phyloP scores from a whole-genome alignment of 2,329 filamentous ascomycete genomes.

The Chaetomiaceae sp. region DNA sequence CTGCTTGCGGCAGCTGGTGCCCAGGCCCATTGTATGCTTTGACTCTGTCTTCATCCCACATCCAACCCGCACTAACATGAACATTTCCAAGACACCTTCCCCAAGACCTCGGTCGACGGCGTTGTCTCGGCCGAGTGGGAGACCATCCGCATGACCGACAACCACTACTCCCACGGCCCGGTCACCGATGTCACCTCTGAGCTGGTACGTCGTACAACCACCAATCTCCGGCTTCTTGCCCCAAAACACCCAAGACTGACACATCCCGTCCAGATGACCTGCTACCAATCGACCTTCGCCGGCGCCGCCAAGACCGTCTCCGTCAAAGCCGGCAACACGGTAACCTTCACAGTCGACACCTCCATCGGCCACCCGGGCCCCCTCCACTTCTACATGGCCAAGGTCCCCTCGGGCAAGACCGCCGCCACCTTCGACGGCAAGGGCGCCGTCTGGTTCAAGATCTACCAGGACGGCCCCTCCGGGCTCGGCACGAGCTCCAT shows the following conservation, averaged over 20 bases:
- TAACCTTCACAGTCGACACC: constrained; percentile 39
- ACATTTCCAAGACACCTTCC: constrained; percentile 28
- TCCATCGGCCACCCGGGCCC: constrained; percentile 39
- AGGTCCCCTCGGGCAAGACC: constrained; percentile 35
- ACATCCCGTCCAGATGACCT: constrained; percentile 38
- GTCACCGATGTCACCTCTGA: constrained; percentile 36
- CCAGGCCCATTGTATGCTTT: constrained; percentile 26
- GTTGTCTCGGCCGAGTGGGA: constrained; percentile 30
- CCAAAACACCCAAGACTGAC: too few relatives aligned
- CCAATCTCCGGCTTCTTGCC: too few relatives aligned
- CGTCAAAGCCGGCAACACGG: constrained; percentile 36
- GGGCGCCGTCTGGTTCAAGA: constrained; percentile 41
- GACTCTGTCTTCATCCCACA: neutral
- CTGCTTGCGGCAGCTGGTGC: constrained; percentile 23
- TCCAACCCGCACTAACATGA: constrained; percentile 2
- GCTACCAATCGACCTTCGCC: constrained; percentile 36
- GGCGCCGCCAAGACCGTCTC: constrained; percentile 34
- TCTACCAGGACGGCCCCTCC: constrained; percentile 38
- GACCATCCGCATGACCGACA: constrained; percentile 39
- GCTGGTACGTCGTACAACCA: too few relatives aligned
- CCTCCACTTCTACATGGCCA: constrained; percentile 39
- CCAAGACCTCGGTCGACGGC: constrained; percentile 19
- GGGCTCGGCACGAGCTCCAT: constrained; percentile 31
- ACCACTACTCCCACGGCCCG: constrained; percentile 41
- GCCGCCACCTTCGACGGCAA: constrained; percentile 37